Percentiles rank a stretch among this genome's conserved stretches.
phyloP scores from a whole-genome alignment of 805 yeast species.

The Myxozyma sirexii region DNA sequence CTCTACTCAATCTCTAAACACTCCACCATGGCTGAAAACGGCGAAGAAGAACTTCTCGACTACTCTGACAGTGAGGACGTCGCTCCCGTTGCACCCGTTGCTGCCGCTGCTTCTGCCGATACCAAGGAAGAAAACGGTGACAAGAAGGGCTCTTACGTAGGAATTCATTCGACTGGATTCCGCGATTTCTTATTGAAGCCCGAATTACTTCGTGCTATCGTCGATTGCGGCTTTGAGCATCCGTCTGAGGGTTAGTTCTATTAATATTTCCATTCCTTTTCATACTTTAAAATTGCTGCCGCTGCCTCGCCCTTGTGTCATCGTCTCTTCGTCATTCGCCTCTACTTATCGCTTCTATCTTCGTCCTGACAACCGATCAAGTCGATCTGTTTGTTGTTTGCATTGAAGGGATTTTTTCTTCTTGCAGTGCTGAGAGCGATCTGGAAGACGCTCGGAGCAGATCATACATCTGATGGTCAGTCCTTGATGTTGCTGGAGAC shows the following conservation, averaged over 20 bases:
- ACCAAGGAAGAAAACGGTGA: slow-evolving; percentile 52
- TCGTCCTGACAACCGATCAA: no score
- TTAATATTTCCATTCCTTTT: neutral
- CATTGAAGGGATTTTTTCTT: no score
- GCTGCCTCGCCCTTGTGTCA: neutral
- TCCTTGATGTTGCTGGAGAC: no score
- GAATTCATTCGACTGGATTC: slow-evolving; percentile 98
- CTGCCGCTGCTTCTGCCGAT: slow-evolving; percentile 39
- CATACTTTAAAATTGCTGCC: slow-evolving; percentile 1
- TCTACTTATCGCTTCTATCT: no score
- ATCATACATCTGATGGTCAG: no score
- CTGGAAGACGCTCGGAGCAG: no score
- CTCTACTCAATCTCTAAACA: neutral
- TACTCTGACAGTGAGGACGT: slow-evolving; percentile 98
- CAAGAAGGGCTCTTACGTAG: slow-evolving; percentile 96
- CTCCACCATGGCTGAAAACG: slow-evolving; percentile 57
- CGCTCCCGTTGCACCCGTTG: slow-evolving; percentile 59
- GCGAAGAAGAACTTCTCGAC: slow-evolving; percentile 98
- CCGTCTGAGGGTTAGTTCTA: slow-evolving; percentile 89
- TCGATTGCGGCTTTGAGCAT: slow-evolving; percentile 99
- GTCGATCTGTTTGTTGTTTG: no score
- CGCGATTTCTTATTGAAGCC: slow-evolving; percentile 96
- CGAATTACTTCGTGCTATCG: slow-evolving; percentile 94
- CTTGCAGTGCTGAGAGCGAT: no score
- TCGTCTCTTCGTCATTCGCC: neutral